These are phyloP conservation scores for Termitomyces bulborhizus DNA, from an alignment of 768 basidiomycete species.

Conservation along the genomic window DNA sequence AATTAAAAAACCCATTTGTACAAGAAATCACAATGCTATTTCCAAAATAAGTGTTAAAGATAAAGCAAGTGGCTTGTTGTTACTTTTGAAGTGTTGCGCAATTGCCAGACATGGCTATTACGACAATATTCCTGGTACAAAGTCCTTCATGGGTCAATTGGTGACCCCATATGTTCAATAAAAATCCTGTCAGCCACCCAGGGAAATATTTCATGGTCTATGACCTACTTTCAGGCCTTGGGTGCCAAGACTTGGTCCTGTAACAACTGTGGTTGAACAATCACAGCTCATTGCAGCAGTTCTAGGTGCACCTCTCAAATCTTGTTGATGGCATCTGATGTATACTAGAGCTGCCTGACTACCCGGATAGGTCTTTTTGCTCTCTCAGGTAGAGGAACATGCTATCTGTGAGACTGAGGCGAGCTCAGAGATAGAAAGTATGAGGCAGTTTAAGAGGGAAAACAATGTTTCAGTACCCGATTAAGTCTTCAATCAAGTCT, in stretches of 20 bases:
- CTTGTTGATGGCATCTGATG: neutral
- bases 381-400: neutral
- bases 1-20: too few relatives aligned
- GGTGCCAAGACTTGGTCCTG: slow-evolving; percentile 8
- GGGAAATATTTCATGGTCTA: too few relatives aligned
- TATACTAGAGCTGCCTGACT: slow-evolving; percentile 13
- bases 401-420: fast-evolving
- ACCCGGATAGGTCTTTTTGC: slow-evolving; percentile 18
- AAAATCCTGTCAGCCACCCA: neutral
- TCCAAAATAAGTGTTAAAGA: too few relatives aligned
- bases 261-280: neutral
- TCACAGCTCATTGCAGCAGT: neutral
- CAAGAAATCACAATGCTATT: too few relatives aligned
- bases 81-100: too few relatives aligned
- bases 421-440: too few relatives aligned
- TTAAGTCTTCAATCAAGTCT: too few relatives aligned
- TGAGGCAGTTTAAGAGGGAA: too few relatives aligned
- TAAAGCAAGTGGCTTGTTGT: too few relatives aligned
- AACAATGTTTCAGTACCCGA: too few relatives aligned
- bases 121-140: too few relatives aligned
- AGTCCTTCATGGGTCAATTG: neutral
- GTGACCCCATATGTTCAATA: neutral
- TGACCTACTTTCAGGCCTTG: slow-evolving; percentile 2
- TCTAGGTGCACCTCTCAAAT: neutral
- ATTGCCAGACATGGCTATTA: too few relatives aligned